Evolutionary conservation across 2,329 filamentous ascomycete species (phyloP).

Genomic region (Microdochium bolleyi): DNA sequence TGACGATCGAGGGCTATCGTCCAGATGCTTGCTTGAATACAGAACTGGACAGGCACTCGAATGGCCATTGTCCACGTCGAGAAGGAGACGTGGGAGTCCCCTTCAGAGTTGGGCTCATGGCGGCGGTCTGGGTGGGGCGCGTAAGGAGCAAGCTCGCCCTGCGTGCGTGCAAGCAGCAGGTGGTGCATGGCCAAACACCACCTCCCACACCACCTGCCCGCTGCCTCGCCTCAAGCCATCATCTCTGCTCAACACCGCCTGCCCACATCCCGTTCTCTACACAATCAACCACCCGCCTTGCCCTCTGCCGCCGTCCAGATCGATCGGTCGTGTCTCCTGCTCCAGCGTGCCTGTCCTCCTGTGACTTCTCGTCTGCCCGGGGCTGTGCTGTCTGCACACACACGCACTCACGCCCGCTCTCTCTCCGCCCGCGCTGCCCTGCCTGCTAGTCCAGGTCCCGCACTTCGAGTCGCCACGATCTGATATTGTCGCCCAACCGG

Average conservation of each 20-base stretch:
- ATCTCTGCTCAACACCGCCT: not conserved
- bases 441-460: not conserved
- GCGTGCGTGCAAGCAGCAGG: not conserved
- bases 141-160: not conserved
- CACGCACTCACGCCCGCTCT: not conserved
- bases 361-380: not conserved
- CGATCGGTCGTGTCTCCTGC: no score
- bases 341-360: no score
- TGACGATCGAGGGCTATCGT: no score
- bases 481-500: not conserved
- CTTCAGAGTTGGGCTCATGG: not conserved
- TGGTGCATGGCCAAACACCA: not conserved
- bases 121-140: not conserved
- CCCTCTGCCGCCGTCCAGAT: no score
- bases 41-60: not conserved
- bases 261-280: not conserved
- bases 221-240: not conserved
- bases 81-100: not conserved
- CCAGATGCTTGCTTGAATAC: no score
- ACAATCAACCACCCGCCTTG: not conserved
- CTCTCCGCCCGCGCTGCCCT: not conserved
- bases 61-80: not conserved
- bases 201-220: not conserved
- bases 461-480: not conserved
- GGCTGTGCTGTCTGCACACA: not conserved